phyloP scores from a whole-genome alignment of 2,329 filamentous ascomycete species.

The Talaromyces funiculosus region DNA sequence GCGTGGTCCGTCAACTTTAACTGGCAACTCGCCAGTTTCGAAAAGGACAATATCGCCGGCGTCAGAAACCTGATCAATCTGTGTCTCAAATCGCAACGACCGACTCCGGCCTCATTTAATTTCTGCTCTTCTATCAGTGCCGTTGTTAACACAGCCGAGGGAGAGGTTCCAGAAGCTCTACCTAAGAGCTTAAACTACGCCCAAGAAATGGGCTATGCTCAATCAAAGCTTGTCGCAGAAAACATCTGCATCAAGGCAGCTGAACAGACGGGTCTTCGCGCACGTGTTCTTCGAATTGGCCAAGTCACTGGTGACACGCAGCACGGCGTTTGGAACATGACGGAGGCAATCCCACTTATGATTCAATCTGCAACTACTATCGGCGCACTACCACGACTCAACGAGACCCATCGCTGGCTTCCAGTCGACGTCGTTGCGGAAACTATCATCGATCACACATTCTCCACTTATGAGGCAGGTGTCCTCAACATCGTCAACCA shows the following conservation, averaged over 20 bases:
- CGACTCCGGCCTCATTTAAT: slow-evolving; percentile 38
- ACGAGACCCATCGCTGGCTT: slow-evolving; percentile 42
- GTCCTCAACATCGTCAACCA: slow-evolving; percentile 4
- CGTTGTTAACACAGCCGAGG: slow-evolving; percentile 30
- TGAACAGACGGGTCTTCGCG: slow-evolving; percentile 25
- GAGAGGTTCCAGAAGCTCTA: slow-evolving; percentile 31
- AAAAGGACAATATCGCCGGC: slow-evolving; percentile 47
- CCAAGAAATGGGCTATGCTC: slow-evolving; percentile 41
- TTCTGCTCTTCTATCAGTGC: slow-evolving; percentile 50
- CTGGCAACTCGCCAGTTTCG: slow-evolving; percentile 51
- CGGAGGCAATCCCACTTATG: slow-evolving; percentile 50
- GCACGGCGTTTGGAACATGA: slow-evolving; percentile 48
- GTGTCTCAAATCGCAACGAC: slow-evolving; percentile 27
- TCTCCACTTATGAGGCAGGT: slow-evolving; percentile 19
- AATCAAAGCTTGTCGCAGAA: slow-evolving; percentile 41
- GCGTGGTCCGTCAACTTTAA: slow-evolving; percentile 64
- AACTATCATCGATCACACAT: slow-evolving; percentile 28
- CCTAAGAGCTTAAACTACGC: slow-evolving; percentile 34
- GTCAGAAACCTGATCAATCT: slow-evolving; percentile 41
- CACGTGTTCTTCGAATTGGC: slow-evolving; percentile 44
- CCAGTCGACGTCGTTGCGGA: slow-evolving; percentile 40
- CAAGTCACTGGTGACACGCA: slow-evolving; percentile 48
- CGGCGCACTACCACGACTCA: slow-evolving; percentile 42
- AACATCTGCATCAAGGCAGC: slow-evolving; percentile 34
- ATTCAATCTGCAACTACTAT: slow-evolving; percentile 43